Base-by-base conservation (phyloP, 2,329 filamentous ascomycete species). In the Penicillium nordicum region DNA sequence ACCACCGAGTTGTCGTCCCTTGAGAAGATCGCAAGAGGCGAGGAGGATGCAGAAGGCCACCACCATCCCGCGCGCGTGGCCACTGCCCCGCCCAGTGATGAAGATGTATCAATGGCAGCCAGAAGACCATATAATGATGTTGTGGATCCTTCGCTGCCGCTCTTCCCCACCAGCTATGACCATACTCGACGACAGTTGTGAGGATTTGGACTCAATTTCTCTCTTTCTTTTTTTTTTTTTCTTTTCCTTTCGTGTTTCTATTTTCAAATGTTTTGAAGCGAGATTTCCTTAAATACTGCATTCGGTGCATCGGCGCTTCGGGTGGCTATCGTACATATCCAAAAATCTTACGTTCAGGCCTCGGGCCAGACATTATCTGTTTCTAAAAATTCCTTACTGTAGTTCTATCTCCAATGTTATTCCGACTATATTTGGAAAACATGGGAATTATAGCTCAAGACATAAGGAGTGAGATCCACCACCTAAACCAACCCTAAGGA, bases 1-100 rank as follows among this genome's bases (percentile, higher is more conserved):
- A 84, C 88, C 3, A 96, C 92, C 4, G 92, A 97, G 76, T 83
- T 97, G 42, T 91, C 97, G 70, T 92, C 92, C 10, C 80, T 97
- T 52, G 92, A 90, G 62, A 90, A 89, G 25, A 95, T 92, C 5
- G 92, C 92, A 43, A 87, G 92, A 69, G 91, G 92, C 57, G 91
- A 95, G 27, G 53, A 95, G 4, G 53, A 57, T 18, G 12, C 53
- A 4, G 53, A 56, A 30, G 48, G 41, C 6, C 53, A 56, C 14
- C 27, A 41, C 4, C 21, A 41, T 9, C 53, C 53, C 10, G 18
- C 42, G 30, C 45, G n/a, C 16, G 52, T 43, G 6, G 48, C 37
- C 32, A 46, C 48, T 45, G 53, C 53, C 9, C 53, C 53, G 1
- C 48, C 53, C 12, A 52, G 53, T 10, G 48, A 56, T 5, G 53